Base-by-base conservation (phyloP, 2,329 filamentous ascomycete species). In the Aspergillus sclerotialis region DNA sequence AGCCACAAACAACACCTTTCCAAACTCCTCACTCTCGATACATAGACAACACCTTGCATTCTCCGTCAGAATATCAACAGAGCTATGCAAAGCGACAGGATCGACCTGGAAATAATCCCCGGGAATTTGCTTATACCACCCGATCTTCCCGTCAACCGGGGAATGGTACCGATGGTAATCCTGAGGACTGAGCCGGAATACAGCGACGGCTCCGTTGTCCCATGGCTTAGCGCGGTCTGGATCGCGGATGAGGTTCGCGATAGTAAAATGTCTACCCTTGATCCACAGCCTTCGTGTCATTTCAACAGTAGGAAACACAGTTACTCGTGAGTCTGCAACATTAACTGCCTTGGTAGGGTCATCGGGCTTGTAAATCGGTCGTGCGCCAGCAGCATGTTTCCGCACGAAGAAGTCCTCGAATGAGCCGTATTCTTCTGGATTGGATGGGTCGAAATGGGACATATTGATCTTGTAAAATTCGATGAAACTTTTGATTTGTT, bases 151-250 rank as follows among this genome's bases (percentile, higher is more conserved):
- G 0, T 48, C 49, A 3, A 69, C 62, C 3, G 66, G 67, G 3
- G 56, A 59, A 47, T 69, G 65, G 40, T 62, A 69, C 4, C 66
- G 56, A 42, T 69, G 65, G 38, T 69, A 69, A 43, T 69, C 64
- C 49, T 68, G 65, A 8, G 64, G 63, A 16, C 55, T 60, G 2
- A 69, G 46, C 4, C 62, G 54, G 36, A 65, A 67, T 35, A 61
- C 65, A 4, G 63, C 65, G 7, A 68, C 48, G 0, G 58, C 48
- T 1, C 55, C 61, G 11, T 59, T 50, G 4, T 46, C 45, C 36
- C 61, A 68, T 15, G 43, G 38, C n/a, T 44, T 38, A 4, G 55
- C 58, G 0, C 60, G 40, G 8, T 59, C 43, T 18, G 41, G 43
- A 35, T 63, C 58, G 37, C 55, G 55, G 6, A 67, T 47, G 1